These are phyloP conservation scores for Lactarius pseudohatsudake DNA, from an alignment of 768 basidiomycete species.

Conservation along the genomic window DNA sequence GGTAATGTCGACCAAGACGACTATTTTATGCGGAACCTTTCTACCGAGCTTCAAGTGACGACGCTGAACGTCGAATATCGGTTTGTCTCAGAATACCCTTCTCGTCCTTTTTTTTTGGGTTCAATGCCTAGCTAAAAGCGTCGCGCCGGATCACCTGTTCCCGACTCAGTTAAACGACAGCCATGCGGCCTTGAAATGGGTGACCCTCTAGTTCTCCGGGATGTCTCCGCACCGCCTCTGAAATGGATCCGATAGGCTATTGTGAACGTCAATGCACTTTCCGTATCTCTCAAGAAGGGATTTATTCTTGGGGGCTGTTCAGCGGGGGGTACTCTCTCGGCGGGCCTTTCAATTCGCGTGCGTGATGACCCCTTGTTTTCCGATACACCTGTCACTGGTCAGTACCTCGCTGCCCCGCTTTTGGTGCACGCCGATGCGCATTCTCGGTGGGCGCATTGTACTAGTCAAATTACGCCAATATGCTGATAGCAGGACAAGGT, in stretches of 20 bases:
- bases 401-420: slow-evolving; percentile 30
- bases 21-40: slow-evolving; percentile 21
- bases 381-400: slow-evolving; percentile 31
- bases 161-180: slow-evolving; percentile 31
- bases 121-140: slow-evolving; percentile 1
- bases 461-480: neutral
- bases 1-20: slow-evolving; percentile 30
- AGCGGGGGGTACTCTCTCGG: slow-evolving; percentile 31
- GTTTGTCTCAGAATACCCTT: neutral
- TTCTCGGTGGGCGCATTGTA: slow-evolving; percentile 19
- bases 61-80: slow-evolving; percentile 26
- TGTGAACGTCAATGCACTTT: slow-evolving; percentile 19
- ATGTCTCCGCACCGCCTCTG: too few relatives aligned
- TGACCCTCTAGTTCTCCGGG: slow-evolving; percentile 1
- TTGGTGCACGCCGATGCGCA: slow-evolving; percentile 30
- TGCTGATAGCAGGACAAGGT: neutral
- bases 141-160: slow-evolving; percentile 30
- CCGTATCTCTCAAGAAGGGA: slow-evolving; percentile 28
- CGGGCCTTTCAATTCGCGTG: slow-evolving; percentile 30
- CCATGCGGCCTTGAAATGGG: slow-evolving; percentile 33
- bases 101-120: neutral
- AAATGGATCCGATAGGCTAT: slow-evolving; percentile 14
- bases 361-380: slow-evolving; percentile 32
- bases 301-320: slow-evolving; percentile 34
- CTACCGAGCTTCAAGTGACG: slow-evolving; percentile 21